Evolutionary conservation across 169 alveolate species (phyloP).

Genomic region (Amoebophrya sp.): DNA sequence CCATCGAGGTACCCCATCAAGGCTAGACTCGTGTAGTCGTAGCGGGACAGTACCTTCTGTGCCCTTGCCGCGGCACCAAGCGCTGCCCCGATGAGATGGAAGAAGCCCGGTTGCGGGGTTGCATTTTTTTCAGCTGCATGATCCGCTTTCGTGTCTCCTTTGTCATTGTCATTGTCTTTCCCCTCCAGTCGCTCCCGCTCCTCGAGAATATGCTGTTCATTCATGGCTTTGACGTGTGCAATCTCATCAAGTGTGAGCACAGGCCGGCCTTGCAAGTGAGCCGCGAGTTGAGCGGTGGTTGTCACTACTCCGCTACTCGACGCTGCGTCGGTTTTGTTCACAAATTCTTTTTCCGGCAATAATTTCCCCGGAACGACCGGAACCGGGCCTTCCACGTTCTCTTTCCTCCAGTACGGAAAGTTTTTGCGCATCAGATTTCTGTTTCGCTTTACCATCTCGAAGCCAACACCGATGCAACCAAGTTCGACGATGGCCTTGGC

Average conservation of each 20-base stretch:
- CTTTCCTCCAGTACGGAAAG: background rate
- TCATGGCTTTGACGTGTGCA: too few relatives aligned
- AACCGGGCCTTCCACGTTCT: background rate
- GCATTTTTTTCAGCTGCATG: too few relatives aligned
- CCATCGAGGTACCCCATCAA: background rate
- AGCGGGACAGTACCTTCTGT: background rate
- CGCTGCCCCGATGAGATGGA: background rate
- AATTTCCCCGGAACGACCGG: background rate
- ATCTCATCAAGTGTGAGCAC: too few relatives aligned
- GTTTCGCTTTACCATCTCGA: background rate
- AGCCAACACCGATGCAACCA: background rate
- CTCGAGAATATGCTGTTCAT: too few relatives aligned
- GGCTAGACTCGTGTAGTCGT: background rate
- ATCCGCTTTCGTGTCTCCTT: too few relatives aligned
- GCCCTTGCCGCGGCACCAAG: background rate
- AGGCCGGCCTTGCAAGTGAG: too few relatives aligned
- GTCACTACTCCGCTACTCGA: too few relatives aligned
- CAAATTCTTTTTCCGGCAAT: background rate
- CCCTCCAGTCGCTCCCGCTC: too few relatives aligned
- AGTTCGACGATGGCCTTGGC: background rate
- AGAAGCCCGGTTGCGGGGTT: too few relatives aligned
- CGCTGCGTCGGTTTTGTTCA: too few relatives aligned
- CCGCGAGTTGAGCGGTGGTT: too few relatives aligned
- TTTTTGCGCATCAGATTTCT: background rate
- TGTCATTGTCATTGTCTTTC: too few relatives aligned